Percentiles rank a stretch among this genome's conserved stretches.
Conservation (phyloP, 768 basidiomycete genomes). For the Agaricus bisporus region DNA sequence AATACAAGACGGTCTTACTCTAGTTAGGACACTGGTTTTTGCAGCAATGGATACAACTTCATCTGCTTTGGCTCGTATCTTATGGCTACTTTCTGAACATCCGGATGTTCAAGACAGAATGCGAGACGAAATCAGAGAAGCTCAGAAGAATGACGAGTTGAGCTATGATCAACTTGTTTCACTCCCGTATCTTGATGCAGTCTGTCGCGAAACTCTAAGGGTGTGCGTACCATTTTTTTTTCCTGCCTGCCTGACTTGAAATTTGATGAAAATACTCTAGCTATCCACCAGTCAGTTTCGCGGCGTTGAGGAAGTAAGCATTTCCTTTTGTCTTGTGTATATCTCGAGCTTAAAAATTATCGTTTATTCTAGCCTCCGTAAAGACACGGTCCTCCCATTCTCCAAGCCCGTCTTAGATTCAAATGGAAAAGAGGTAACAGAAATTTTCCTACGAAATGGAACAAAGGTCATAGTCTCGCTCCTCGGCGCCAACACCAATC, state of each 20-base stretch:
- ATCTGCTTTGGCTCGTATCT: conserved; percentile 27
- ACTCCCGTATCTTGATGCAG: conserved; percentile 19
- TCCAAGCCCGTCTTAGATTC: conserved; percentile 27
- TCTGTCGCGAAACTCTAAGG: conserved; percentile 29
- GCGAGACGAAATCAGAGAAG: conserved; percentile 31
- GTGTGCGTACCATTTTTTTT: conserved; percentile 21
- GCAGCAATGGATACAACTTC: conserved; percentile 22
- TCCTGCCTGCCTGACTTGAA: too few relatives aligned
- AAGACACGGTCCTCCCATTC: conserved; percentile 37
- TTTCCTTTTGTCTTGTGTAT: background rate
- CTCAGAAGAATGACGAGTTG: conserved; percentile 13
- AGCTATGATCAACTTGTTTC: conserved; percentile 16
- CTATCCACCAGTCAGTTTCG: conserved; percentile 15
- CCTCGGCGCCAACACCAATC: conserved; percentile 31
- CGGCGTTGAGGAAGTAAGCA: conserved; percentile 12
- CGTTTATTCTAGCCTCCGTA: conserved; percentile 22
- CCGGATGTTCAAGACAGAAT: conserved; percentile 28
- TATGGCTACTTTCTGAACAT: conserved; percentile 32
- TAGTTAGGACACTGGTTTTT: background rate
- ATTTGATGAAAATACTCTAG: background rate
- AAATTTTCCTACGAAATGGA: conserved; percentile 31
- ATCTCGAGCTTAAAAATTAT: background rate
- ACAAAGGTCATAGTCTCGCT: conserved; percentile 34
- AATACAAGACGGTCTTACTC: too few relatives aligned
- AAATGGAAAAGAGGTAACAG: conserved; percentile 29